Evolutionary conservation across 805 yeast species (phyloP).

Genomic region (Kluyveromyces aestuarii): DNA sequence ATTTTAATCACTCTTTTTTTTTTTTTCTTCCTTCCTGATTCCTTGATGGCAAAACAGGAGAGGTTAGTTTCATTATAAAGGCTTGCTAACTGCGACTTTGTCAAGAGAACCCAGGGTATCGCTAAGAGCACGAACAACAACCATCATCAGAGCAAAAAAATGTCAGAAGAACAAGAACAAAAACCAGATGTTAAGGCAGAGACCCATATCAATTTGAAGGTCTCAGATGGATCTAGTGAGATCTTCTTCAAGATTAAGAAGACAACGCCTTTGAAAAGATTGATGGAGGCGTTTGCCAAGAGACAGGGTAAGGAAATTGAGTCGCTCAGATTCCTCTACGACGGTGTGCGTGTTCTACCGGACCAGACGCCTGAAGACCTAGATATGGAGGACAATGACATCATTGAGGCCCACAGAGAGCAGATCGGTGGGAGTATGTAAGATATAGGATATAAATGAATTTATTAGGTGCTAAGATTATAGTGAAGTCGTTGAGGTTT

Average conservation of each 20-base stretch:
- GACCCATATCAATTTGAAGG: conserved; percentile 87
- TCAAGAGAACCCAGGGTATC: no score
- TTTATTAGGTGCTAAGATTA: neutral
- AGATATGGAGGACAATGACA: conserved; percentile 92
- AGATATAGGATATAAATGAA: neutral
- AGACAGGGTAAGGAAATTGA: conserved; percentile 87
- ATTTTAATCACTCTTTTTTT: no score
- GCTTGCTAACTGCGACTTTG: no score
- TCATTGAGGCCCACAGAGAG: conserved; percentile 94
- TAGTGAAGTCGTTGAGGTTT: neutral
- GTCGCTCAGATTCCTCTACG: conserved; percentile 81
- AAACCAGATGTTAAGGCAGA: conserved; percentile 50
- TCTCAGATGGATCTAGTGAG: conserved; percentile 88
- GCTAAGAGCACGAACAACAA: neutral
- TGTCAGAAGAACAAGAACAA: conserved; percentile 20
- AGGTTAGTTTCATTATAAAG: neutral
- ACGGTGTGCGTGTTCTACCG: conserved; percentile 82
- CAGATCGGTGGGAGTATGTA: conserved; percentile 57
- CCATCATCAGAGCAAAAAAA: neutral
- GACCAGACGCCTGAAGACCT: conserved; percentile 89
- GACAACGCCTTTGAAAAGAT: conserved; percentile 83
- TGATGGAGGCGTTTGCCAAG: conserved; percentile 97
- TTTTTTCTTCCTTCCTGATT: neutral
- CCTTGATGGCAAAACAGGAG: neutral
- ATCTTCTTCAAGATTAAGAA: conserved; percentile 92